Base-by-base conservation (phyloP, 805 yeast genomes). In the Wickerhamiella musiphila region DNA sequence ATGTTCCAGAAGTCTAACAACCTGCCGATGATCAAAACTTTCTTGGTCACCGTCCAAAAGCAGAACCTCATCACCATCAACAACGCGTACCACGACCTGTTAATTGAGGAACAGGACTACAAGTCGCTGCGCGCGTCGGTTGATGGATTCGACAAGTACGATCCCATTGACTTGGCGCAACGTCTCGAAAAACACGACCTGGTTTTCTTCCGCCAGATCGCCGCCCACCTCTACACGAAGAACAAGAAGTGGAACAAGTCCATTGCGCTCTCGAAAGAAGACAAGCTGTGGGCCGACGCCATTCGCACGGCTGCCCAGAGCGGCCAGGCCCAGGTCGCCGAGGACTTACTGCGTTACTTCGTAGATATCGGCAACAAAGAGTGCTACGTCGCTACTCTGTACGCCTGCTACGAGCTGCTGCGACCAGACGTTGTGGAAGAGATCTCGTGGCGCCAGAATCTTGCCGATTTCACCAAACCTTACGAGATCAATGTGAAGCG, bases 291-390 rank as follows among this genome's bases (percentile, higher is more conserved):
- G 96, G 65, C 76, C 36, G 95, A 84, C 55, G 84, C 94, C 40
- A 78, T 90, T 51, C 79, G 72, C 51, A 84, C 96, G 7, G 94
- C 94, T 16, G 72, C 94, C 12, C 59, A 73, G 36, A 83, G 95
- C 13, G 69, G 70, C 40, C 74, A 75, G 43, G 49, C 69, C 8
- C 83, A 78, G 52, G 76, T 86, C 49, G 84, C 93, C 22, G 86
- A 81, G 54, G 96, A 90, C 38, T 62, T 81, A 42, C 61, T 90
- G 53, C 68, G 76, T 33, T 90, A 86, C 61, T 90, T 90, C 55
- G 95, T 90, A 38, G 95, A 86, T 47, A 81, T 93, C 24, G 96
- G 94, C 45, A 90, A 90, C 61, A 82, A 76, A 57, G 98, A 90
- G 62, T 79, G 94, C 48, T 78, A 82, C 52, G 77, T 83, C 47